Conservation (phyloP, 2,329 filamentous ascomycete species). For the Penicillium sp. region DNA sequence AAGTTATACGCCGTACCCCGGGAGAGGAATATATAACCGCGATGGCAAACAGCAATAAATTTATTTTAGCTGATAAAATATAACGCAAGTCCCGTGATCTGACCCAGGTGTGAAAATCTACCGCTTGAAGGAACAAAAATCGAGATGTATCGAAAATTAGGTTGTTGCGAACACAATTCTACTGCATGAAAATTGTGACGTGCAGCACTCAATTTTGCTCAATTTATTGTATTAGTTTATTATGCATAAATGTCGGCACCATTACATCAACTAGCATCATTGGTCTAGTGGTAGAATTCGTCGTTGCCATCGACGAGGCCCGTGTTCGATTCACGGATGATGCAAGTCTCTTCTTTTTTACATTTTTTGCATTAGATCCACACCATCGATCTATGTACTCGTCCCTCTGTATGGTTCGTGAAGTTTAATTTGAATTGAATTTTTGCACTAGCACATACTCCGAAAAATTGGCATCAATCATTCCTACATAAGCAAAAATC, state of each 20-base stretch:
- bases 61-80: too few species aligned
- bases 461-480: not conserved
- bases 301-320: conserved; percentile 47
- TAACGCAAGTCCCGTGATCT: too few species aligned
- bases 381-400: not conserved
- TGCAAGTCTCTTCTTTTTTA: conserved; percentile 28
- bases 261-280: conserved; percentile 33
- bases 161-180: too few species aligned
- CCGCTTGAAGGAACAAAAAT: too few species aligned
- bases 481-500: not conserved
- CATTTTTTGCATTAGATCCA: not conserved
- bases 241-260: accelerated
- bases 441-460: not conserved
- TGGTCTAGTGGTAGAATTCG: conserved; percentile 45
- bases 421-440: not conserved
- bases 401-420: not conserved
- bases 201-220: too few species aligned
- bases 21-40: too few species aligned
- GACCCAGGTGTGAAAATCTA: too few species aligned
- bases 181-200: too few species aligned
- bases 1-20: too few species aligned
- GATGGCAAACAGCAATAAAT: too few species aligned
- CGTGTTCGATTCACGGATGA: conserved; percentile 51
- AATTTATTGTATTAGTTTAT: not conserved
- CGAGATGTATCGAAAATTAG: too few species aligned